phyloP scores from a whole-genome alignment of 1,284 basidiomycete species.

The Nidula niveotomentosa region DNA sequence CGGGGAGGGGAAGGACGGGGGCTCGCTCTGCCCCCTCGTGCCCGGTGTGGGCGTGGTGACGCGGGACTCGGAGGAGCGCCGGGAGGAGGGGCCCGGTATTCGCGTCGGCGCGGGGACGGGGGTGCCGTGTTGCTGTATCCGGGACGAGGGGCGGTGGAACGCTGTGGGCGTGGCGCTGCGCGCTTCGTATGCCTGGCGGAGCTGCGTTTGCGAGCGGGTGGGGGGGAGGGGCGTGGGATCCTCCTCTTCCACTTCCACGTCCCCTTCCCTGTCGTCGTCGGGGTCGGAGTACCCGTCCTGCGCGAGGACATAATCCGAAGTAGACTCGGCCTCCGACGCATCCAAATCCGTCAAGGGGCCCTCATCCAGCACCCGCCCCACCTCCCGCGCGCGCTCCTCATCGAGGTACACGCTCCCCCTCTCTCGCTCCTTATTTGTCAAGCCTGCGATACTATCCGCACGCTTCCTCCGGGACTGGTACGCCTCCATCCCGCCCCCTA shows the following conservation, averaged over 20 bases:
- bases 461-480: slow-evolving; percentile 35
- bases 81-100: slow-evolving; percentile 32
- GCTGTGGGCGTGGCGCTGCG: slow-evolving; percentile 36
- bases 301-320: slow-evolving; percentile 3
- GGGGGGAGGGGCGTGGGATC: slow-evolving; percentile 4
- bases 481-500: slow-evolving; percentile 20
- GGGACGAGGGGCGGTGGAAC: slow-evolving; percentile 8
- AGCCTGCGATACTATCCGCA: slow-evolving; percentile 56
- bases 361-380: slow-evolving; percentile 66
- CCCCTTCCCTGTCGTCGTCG: not conserved
- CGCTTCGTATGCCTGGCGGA: slow-evolving; percentile 18
- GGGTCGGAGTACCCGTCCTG: not conserved
- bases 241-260: not conserved
- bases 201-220: slow-evolving; percentile 10
- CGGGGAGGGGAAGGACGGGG: slow-evolving; percentile 14
- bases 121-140: slow-evolving; percentile 23
- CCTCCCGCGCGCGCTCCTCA: slow-evolving; percentile 44
- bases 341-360: slow-evolving; percentile 68
- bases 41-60: slow-evolving; percentile 21
- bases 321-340: slow-evolving; percentile 31
- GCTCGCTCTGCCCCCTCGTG: slow-evolving; percentile 24
- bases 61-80: slow-evolving; percentile 36
- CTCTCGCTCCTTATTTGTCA: slow-evolving; percentile 32
- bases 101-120: slow-evolving; percentile 22
- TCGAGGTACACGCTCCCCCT: slow-evolving; percentile 69